Evolutionary conservation across 768 basidiomycete species (phyloP).

Genomic region (Russula earlei): DNA sequence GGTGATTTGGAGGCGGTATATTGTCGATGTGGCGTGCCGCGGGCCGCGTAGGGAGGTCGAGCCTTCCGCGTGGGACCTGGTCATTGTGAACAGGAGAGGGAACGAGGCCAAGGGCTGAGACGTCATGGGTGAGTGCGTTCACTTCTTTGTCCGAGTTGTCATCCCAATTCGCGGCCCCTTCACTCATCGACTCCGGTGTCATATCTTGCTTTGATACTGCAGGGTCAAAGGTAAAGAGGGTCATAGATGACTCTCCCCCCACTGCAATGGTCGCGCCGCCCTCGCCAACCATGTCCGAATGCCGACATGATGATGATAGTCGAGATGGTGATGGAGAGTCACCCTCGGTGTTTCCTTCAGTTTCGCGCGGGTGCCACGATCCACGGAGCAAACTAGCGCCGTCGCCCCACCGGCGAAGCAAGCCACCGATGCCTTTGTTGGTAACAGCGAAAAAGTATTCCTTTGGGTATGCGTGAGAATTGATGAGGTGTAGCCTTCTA

Average conservation of each 20-base stretch:
- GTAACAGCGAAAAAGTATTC: slow-evolving; percentile 89
- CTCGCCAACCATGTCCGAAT: slow-evolving; percentile 21
- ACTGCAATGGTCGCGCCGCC: slow-evolving; percentile 19
- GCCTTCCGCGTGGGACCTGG: slow-evolving; percentile 33
- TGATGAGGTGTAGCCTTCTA: slow-evolving; percentile 73
- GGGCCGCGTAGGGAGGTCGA: slow-evolving; percentile 26
- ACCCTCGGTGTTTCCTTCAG: slow-evolving; percentile 18
- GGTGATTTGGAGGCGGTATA: background rate
- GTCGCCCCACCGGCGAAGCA: slow-evolving; percentile 73
- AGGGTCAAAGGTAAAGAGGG: background rate
- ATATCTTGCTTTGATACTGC: background rate
- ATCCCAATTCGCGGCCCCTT: background rate
- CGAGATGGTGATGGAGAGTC: slow-evolving; percentile 37
- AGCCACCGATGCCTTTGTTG: slow-evolving; percentile 80
- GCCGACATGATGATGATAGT: slow-evolving; percentile 46
- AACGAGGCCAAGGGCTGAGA: slow-evolving; percentile 47
- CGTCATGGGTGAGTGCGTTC: slow-evolving; percentile 41
- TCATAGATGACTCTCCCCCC: background rate
- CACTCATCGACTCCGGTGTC: background rate
- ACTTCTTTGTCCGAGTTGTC: slow-evolving; percentile 25
- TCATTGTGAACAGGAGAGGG: slow-evolving; percentile 63
- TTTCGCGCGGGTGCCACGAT: slow-evolving; percentile 51
- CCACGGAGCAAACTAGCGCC: slow-evolving; percentile 72
- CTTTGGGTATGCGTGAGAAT: slow-evolving; percentile 75
- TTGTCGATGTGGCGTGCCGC: background rate